Evolutionary conservation across 768 basidiomycete genomes (phyloP), one percentile per base, ranked within the genome.

Genomic region (Russula foetens): DNA sequence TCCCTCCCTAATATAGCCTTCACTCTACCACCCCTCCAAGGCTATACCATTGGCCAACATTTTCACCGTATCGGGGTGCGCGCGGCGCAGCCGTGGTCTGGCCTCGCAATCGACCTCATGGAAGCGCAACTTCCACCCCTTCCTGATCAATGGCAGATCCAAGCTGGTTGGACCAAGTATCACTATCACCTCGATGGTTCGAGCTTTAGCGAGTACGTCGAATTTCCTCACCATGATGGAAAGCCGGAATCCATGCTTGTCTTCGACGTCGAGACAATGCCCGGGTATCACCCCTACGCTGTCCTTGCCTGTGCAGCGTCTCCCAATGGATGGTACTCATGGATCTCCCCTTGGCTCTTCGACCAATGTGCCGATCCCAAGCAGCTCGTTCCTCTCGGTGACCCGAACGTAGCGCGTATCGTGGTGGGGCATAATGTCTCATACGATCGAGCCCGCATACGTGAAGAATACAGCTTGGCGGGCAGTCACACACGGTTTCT

Each of bases 201-300:
- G 23, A 84, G 86, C 67, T 88, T 84, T 71, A 80, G 77, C 68
- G 86, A 92, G 68, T 80, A 82, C 11, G 87, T 95, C 55, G 75
- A 82, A 3, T 84, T 75, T 67, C 88, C 88, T 0, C 77, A 78
- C 56, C 83, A 86, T 54, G 75, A 83, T 43, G 84, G 84, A 2
- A 76, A 79, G 61, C 74, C 81, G 0, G 91, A 92, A 69, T 74
- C 84, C 45, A 78, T 88, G 78, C 81, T 98, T 64, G 81, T 84
- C 11, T 97, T 98, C 67, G 97, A 99, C 70, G 90, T 98, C 56
- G 95, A 99, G 74, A 93, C 91, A 0, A 81, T 98, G 79, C 90
- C 90, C 1, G 82, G 83, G 28, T 83, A 90, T 69, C 82, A 89
- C 51, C 85, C 85, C 2, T 92, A 84, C 69, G 82, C 96, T 14